A percentile compares a stretch with the other conserved stretches of the same genome.
Conservation (phyloP, 176 grass and related monocot genomes). For the Triticum dicoccoides region DNA sequence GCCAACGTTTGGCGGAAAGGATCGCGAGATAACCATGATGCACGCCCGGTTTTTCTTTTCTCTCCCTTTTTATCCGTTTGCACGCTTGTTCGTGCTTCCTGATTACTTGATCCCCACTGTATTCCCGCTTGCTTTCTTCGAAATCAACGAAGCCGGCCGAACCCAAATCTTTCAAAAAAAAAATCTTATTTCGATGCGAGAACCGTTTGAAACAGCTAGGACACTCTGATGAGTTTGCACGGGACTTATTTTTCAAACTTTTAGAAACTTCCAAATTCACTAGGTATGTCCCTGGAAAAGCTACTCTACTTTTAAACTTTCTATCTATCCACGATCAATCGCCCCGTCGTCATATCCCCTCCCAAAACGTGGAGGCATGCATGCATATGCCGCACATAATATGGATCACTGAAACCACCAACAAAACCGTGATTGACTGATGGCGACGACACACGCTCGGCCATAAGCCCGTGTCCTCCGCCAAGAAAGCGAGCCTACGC, state of each 20-base stretch:
- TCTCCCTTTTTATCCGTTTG: too few species aligned
- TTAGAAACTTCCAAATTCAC: background rate
- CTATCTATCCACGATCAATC: background rate
- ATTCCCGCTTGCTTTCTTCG: too few species aligned
- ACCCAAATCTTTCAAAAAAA: too few species aligned
- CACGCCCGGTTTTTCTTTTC: too few species aligned
- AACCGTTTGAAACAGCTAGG: too few species aligned
- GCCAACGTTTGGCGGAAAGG: too few species aligned
- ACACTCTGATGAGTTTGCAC: too few species aligned
- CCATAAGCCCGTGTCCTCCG: slow-evolving; percentile 39
- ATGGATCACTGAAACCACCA: slow-evolving; percentile 25
- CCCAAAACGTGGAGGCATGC: background rate
- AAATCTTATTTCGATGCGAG: too few species aligned
- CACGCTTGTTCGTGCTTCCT: too few species aligned
- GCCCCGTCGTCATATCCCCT: background rate
- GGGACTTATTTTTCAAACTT: background rate
- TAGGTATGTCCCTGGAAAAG: background rate
- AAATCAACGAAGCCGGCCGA: too few species aligned
- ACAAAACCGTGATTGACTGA: slow-evolving; percentile 25
- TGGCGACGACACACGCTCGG: slow-evolving; percentile 20
- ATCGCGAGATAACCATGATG: too few species aligned
- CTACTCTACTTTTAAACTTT: background rate
- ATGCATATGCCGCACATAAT: slow-evolving; percentile 10
- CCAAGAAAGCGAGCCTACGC: background rate
- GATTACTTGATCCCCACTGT: too few species aligned